Evolutionary conservation across 2,329 filamentous ascomycete genomes (phyloP).

Genomic region (Colletotrichum orchidophilum): DNA sequence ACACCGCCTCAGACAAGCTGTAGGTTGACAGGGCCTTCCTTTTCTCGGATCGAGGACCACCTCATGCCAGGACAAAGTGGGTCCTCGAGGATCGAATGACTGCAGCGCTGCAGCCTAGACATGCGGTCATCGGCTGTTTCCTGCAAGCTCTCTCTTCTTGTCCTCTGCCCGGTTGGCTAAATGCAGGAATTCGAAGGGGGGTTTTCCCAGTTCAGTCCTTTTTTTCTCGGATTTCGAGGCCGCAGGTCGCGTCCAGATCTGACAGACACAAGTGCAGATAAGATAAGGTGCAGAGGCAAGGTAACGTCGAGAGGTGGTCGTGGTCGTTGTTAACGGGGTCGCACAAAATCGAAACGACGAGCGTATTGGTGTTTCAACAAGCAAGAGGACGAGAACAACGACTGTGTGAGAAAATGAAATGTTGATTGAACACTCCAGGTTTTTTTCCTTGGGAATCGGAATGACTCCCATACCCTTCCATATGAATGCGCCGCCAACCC

Average conservation of each 20-base stretch:
- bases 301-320: no score
- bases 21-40: conserved; percentile 1
- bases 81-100: conserved; percentile 4
- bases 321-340: background rate
- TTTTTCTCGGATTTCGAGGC: background rate
- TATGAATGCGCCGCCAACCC: background rate
- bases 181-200: background rate
- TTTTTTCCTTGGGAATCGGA: background rate
- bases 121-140: conserved; percentile 11
- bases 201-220: background rate
- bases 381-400: background rate
- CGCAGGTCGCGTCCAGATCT: background rate
- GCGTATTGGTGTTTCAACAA: background rate
- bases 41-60: conserved; percentile 10
- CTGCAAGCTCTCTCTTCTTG: background rate
- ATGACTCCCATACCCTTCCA: background rate
- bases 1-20: background rate
- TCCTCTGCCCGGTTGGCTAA: background rate
- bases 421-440: background rate
- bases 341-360: background rate
- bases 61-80: conserved; percentile 24
- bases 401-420: background rate
- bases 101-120: conserved; percentile 11
- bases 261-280: background rate
- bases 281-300: no score